A percentile compares a stretch with the other conserved stretches of the same genome.
phyloP scores from a whole-genome alignment of 2,329 filamentous ascomycete species.

The Fusarium sp. region DNA sequence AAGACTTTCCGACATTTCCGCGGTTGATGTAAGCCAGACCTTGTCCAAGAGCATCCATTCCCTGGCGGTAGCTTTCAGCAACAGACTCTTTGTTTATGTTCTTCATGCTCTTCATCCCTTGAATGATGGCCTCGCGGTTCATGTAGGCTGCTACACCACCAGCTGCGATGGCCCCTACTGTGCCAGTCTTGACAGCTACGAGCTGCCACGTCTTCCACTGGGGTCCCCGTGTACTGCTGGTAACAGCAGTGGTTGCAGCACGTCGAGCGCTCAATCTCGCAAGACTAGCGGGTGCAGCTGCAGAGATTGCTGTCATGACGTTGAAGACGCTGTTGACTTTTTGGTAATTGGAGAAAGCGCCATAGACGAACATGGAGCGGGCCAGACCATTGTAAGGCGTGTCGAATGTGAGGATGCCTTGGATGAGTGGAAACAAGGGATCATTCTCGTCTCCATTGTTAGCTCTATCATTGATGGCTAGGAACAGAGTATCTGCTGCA shows the following conservation, averaged over 20 bases:
- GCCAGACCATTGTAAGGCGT: slow-evolving; percentile 80
- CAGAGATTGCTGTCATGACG: slow-evolving; percentile 63
- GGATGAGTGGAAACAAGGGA: slow-evolving; percentile 81
- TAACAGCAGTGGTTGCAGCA: slow-evolving; percentile 26
- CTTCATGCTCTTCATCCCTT: slow-evolving; percentile 56
- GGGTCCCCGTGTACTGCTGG: slow-evolving; percentile 44
- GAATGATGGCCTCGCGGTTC: slow-evolving; percentile 74
- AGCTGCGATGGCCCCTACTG: slow-evolving; percentile 81
- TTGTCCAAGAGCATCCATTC: slow-evolving; percentile 60
- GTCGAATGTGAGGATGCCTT: slow-evolving; percentile 84
- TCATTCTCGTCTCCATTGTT: slow-evolving; percentile 43
- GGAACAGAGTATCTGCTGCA: slow-evolving; percentile 81
- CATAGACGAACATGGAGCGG: slow-evolving; percentile 68
- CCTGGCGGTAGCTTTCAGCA: slow-evolving; percentile 58
- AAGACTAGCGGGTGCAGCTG: slow-evolving; percentile 57
- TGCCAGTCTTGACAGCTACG: slow-evolving; percentile 82
- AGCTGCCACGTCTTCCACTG: slow-evolving; percentile 66
- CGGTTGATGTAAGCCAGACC: slow-evolving; percentile 66
- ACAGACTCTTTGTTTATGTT: slow-evolving; percentile 59
- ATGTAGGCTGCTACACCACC: slow-evolving; percentile 84
- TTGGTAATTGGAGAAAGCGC: slow-evolving; percentile 67
- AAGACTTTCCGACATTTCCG: slow-evolving; percentile 71
- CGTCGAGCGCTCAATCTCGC: slow-evolving; percentile 42
- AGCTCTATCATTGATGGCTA: slow-evolving; percentile 72
- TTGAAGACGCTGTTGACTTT: slow-evolving; percentile 67